Base-by-base conservation (phyloP, 352 stramenopile genomes). In the Pythium volutum region DNA sequence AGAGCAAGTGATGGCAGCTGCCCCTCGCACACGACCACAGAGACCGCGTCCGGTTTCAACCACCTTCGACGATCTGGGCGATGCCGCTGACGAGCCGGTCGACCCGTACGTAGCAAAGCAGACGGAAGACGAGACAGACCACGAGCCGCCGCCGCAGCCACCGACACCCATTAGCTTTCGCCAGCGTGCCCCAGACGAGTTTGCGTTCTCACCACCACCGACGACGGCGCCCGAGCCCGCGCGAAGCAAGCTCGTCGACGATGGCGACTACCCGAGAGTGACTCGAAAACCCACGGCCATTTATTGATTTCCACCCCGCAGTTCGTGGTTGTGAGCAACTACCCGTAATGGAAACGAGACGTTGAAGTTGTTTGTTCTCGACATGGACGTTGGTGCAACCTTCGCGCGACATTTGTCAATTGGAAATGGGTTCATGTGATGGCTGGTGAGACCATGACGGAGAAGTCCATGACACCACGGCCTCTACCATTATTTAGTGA, bases 231-330 rank as follows among this genome's bases (percentile, higher is more conserved):
- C 33, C 8, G 23, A 46, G 12, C 50, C 50, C 20, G 50, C 50
- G 12, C 34, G 38, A 4, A 56, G 31, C 31, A 56, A 56, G 34
- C 50, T 56, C 50, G 43, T 50, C n/a, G 43, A 50, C 22, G 43
- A 41, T 6, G 31, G 18, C 51, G 41, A 36, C 27, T 12, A 33
- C 48, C 12, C 20, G 2, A 41, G 2, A 20, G 27, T n/a, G 16
- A 23, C 34, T 29, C 34, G 26, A 8, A 39, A 36, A 23, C 18
- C 18, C 3, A 16, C 16, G 12, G 23, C 6, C 12, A 25, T 3
- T 42, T 15, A 42, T n/a, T 20, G 9, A 43, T 18, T 9, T 43
- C 9, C 18, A 20, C n/a, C 36, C 36, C 36, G 36, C 36, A 16
- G 36, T 36, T 11, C 8, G 31, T 15, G 36, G 20, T 16, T 51